Conservation (phyloP, 345 rosid species). For the Linum trigynum region DNA sequence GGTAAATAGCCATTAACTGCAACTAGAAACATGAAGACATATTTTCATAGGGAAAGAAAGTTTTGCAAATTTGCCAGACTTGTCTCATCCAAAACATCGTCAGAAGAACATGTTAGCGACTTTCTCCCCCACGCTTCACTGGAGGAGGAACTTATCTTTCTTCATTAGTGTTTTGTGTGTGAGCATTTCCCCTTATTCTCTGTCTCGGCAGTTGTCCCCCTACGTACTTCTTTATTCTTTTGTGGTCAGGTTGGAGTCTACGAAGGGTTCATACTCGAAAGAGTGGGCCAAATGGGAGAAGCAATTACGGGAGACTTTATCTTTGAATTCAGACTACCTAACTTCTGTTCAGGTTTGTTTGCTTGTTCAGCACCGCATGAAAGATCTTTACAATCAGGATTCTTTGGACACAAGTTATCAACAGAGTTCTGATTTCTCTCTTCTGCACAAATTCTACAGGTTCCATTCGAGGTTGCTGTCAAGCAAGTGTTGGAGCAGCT, state of each 20-base stretch:
- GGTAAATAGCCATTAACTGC: constrained; percentile 29
- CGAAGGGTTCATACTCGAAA: constrained; percentile 58
- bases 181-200: neutral
- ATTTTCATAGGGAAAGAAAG: neutral
- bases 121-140: too few relatives aligned
- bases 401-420: neutral
- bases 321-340: constrained; percentile 46
- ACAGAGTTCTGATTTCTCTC: neutral
- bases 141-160: too few relatives aligned
- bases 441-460: constrained; percentile 28
- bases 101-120: too few relatives aligned
- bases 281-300: constrained; percentile 93
- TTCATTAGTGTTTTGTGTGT: neutral
- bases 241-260: constrained; percentile 56
- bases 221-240: constrained; percentile 9
- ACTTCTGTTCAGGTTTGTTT: constrained; percentile 58
- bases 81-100: neutral
- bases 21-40: neutral
- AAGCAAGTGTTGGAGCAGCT: constrained; percentile 68
- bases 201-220: neutral
- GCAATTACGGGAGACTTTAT: constrained; percentile 41
- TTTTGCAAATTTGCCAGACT: neutral
- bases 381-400: neutral
- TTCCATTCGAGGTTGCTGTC: constrained; percentile 69
- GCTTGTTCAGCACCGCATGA: neutral